These are phyloP conservation scores for Mycena epipterygia DNA, from an alignment of 768 basidiomycete genomes.

Conservation along the genomic window DNA sequence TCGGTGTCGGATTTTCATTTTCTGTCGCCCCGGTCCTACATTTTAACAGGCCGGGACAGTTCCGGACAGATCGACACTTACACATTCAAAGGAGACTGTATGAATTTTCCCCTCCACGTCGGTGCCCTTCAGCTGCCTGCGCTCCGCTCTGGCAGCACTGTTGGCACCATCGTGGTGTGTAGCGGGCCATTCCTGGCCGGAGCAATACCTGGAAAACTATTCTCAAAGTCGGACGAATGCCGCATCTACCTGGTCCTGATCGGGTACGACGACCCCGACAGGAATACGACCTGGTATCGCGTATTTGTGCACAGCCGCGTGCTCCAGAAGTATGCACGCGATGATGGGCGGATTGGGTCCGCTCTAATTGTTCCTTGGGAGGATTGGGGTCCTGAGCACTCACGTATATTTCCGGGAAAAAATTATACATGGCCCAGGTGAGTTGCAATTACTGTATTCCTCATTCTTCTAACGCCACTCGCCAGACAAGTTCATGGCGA, in stretches of 20 bases:
- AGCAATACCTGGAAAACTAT: background rate
- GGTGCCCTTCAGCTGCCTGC: background rate
- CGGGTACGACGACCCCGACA: slow-evolving; percentile 8
- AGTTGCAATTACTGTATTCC: background rate
- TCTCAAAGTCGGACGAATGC: slow-evolving; percentile 18
- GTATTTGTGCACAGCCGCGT: slow-evolving; percentile 22
- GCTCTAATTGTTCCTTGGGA: slow-evolving; percentile 20
- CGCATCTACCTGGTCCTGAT: slow-evolving; percentile 20
- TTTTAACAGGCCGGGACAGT: background rate
- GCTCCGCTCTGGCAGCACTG: background rate
- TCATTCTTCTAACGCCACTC: background rate
- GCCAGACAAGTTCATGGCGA: slow-evolving; percentile 31
- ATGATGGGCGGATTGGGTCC: background rate
- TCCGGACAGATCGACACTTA: background rate
- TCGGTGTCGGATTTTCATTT: slow-evolving; percentile 9
- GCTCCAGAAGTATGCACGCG: background rate
- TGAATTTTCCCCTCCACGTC: background rate
- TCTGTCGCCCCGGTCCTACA: slow-evolving; percentile 2
- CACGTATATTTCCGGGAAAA: slow-evolving; percentile 22
- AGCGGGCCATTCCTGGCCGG: slow-evolving; percentile 24
- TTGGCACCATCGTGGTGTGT: background rate
- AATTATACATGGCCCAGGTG: slow-evolving; percentile 21
- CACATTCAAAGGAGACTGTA: background rate
- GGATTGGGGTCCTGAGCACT: slow-evolving; percentile 30
- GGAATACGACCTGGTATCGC: too few relatives aligned